Base-by-base conservation (phyloP, 208 protist genomes). In the Leishmania braziliensis region DNA sequence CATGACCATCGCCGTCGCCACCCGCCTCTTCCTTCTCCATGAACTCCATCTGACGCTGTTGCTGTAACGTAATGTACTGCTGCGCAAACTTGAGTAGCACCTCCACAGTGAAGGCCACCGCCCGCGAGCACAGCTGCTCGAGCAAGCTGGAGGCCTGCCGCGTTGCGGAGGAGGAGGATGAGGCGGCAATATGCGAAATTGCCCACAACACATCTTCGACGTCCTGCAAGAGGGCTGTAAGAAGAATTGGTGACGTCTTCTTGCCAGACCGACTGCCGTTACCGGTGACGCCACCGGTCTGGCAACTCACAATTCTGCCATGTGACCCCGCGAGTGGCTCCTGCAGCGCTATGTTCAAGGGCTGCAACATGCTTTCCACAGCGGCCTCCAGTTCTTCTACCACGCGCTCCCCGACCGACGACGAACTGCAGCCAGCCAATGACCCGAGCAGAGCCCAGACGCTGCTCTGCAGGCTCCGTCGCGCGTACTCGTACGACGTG, bases 11-110 rank as follows among this genome's bases (percentile, higher is more conserved):
- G 29, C 63, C 50, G 43, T 46, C 43, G 20, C 29, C 23, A 29
- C 63, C 77, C 0, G 62, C 46, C 6, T 51, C 75, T 4, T 84
- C 80, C 33, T 76, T 71, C 50, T 84, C 80, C 75, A 80, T 79
- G n/a, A 60, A 77, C 75, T 92, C 85, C 82, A 85, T 81, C 66
- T 88, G 85, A 1, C 80, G 87, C 43, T 91, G 89, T 81, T 96
- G 92, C 39, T 85, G 90, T 56, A 90, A 63, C 3, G 82, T 63
- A 12, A 94, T 86, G 81, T 92, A 93, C 70, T 88, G 74, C 70
- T 94, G 90, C 0, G 92, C 81, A 33, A 88, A 81, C 26, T 48
- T 39, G 2, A 96, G 85, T 18, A 96, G 75, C 58, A 60, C 48
- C 23, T 80, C 82, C 69, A 81, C 43, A 12, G 63, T 66, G 56